Evolutionary conservation across 352 stramenopile genomes (phyloP), one percentile per base, ranked within the genome.

Genomic region (Sclerospora graminicola): DNA sequence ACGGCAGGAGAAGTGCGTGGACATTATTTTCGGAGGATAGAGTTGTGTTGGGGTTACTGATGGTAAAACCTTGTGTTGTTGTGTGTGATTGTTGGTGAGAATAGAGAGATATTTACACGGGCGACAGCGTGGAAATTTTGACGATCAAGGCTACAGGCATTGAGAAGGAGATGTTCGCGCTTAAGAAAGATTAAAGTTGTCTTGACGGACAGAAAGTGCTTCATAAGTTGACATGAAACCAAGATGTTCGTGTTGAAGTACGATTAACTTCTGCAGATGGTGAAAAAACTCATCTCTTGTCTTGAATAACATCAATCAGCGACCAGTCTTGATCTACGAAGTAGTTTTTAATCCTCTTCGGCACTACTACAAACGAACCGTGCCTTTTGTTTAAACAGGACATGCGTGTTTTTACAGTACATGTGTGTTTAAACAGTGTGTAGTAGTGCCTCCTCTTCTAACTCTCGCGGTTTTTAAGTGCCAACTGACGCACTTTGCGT

Each of bases 51-150:
- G 21, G 21, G 15, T 28, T 37, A 55, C 24, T 61, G 10, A 48
- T 36, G n/a, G 11, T 41, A n/a, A 13, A 31, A 32, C 49, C 13
- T 20, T 26, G 11, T 34, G n/a, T 47, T 41, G 44, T 27, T 30
- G 13, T 6, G n/a, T n/a, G n/a, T n/a, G n/a, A n/a, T n/a, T 41
- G 14, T n/a, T 36, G 2, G 31, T 13, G 13, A 6, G 11, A 38
- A 18, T 54, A 85, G 78, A 84, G 96, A 60, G 95, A 99, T 86
- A 99, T 99, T 81, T 98, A 98, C 79, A 98, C 94, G 27, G 96
- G 96, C 54, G 96, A 99, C 76, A 84, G 80, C 36, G 84, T 99
- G 42, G 94, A 98, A 64, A 98, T 99, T 65, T 84, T 95, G 57
- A 85, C 97, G 41, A 98, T 99, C 66, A 97, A 80, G n/a, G 80